phyloP scores from a whole-genome alignment of 2,329 filamentous ascomycete genomes.

The Ceratocystis albifundus region DNA sequence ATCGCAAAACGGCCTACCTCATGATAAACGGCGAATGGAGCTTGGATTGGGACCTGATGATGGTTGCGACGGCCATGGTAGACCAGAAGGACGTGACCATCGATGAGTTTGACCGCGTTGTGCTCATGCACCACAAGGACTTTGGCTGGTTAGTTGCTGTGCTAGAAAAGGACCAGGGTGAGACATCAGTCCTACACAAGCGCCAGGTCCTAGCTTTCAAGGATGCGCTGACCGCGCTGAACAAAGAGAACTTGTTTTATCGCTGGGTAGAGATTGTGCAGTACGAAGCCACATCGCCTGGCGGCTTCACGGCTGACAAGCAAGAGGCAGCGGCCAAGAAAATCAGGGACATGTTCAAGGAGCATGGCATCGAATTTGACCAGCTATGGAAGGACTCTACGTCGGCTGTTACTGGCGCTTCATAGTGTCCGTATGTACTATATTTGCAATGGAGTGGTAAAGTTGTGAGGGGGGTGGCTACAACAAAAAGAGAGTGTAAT shows the following conservation, averaged over 20 bases:
- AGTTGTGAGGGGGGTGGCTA: background rate
- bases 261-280: slow-evolving; percentile 88
- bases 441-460: slow-evolving; percentile 22
- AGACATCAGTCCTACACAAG: slow-evolving; percentile 51
- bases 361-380: slow-evolving; percentile 71
- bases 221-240: slow-evolving; percentile 59
- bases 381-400: slow-evolving; percentile 60
- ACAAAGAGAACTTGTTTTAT: slow-evolving; percentile 83
- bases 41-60: slow-evolving; percentile 74
- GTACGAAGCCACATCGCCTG: slow-evolving; percentile 67
- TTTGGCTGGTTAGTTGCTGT: slow-evolving; percentile 52
- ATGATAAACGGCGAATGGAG: slow-evolving; percentile 80
- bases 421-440: slow-evolving; percentile 23
- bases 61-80: slow-evolving; percentile 57
- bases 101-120: slow-evolving; percentile 58
- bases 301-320: slow-evolving; percentile 63
- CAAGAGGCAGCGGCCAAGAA: slow-evolving; percentile 62
- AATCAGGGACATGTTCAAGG: slow-evolving; percentile 63
- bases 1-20: slow-evolving; percentile 75
- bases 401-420: slow-evolving; percentile 24
- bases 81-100: slow-evolving; percentile 44
- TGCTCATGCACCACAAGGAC: slow-evolving; percentile 54
- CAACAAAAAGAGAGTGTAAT: background rate
- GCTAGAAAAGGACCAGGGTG: slow-evolving; percentile 45
- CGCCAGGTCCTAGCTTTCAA: slow-evolving; percentile 72